phyloP scores from a whole-genome alignment of 2,329 filamentous ascomycete species.

The Blumeria hordei region DNA sequence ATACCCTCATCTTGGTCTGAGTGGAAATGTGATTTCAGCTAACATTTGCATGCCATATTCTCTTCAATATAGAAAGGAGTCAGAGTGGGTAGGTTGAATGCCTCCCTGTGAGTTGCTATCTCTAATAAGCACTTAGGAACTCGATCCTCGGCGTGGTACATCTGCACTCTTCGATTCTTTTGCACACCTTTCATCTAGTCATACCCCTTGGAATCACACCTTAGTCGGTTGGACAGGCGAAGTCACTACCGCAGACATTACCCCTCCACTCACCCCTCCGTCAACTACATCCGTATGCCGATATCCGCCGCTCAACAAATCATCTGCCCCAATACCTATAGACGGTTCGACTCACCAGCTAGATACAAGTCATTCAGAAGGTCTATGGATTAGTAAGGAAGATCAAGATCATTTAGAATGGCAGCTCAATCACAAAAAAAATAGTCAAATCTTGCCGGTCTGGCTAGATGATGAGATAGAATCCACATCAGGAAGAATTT shows the following conservation, averaged over 20 bases:
- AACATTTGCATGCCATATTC: slow-evolving; percentile 39
- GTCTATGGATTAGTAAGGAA: slow-evolving; percentile 42
- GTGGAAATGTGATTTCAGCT: slow-evolving; percentile 40
- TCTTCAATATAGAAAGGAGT: slow-evolving; percentile 30
- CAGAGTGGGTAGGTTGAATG: slow-evolving; percentile 30
- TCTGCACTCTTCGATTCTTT: slow-evolving; percentile 87
- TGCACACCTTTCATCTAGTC: slow-evolving; percentile 60
- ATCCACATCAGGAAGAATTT: slow-evolving; percentile 35
- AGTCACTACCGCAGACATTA: slow-evolving; percentile 30
- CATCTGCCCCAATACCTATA: slow-evolving; percentile 57
- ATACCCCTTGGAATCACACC: slow-evolving; percentile 72
- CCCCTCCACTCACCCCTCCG: slow-evolving; percentile 24
- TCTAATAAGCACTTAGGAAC: slow-evolving; percentile 26
- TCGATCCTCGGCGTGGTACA: slow-evolving; percentile 58
- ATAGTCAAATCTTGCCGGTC: slow-evolving; percentile 61
- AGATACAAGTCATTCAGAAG: slow-evolving; percentile 37
- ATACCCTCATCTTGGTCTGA: slow-evolving; percentile 32
- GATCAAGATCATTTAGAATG: slow-evolving; percentile 53
- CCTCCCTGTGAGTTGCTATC: background rate
- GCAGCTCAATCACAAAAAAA: slow-evolving; percentile 46
- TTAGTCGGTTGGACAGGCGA: slow-evolving; percentile 92
- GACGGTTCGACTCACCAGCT: slow-evolving; percentile 31
- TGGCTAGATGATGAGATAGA: slow-evolving; percentile 68
- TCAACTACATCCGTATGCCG: slow-evolving; percentile 21
- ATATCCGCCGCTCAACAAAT: slow-evolving; percentile 38